A percentile compares a stretch with the other conserved stretches of the same genome.
phyloP scores from a whole-genome alignment of 257 asterid species.

The Rubia yunnanensis region DNA sequence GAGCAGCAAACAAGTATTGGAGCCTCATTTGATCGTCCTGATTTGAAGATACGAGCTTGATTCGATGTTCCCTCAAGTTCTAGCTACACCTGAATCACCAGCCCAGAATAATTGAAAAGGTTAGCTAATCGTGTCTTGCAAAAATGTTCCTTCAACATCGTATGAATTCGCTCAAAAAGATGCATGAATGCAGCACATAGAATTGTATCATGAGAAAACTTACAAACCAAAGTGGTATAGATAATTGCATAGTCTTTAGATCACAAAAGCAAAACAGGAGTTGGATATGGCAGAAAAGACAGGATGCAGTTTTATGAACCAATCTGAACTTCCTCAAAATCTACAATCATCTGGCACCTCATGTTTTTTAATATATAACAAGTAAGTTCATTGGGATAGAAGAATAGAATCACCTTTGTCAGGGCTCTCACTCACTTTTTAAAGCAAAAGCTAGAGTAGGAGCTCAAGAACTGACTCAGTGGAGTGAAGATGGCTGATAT shows the following conservation, averaged over 20 bases:
- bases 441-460: conserved; percentile 1
- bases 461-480: conserved; percentile 15
- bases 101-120: not conserved
- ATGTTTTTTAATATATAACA: not conserved
- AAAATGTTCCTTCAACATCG: not conserved
- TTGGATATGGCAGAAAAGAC: not conserved
- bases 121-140: not conserved
- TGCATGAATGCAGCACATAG: not conserved
- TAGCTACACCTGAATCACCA: conserved; percentile 10
- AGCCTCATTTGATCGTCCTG: conserved; percentile 34
- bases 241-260: not conserved
- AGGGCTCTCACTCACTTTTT: conserved; percentile 4
- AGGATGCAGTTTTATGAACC: not conserved
- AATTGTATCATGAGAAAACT: not conserved
- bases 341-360: not conserved
- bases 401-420: conserved; percentile 7
- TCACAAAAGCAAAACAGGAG: conserved; percentile 5
- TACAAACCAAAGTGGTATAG: not conserved
- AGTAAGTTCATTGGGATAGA: not conserved
- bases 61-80: conserved; percentile 7
- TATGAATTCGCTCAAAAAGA: not conserved
- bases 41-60: not conserved
- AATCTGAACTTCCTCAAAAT: not conserved
- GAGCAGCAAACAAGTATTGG: conserved; percentile 19
- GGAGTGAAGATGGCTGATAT: conserved; percentile 21